Percentiles rank a stretch among this genome's conserved stretches.
These are phyloP conservation scores for Salix suchowensis DNA, from an alignment of 345 rosid species.

Conservation along the genomic window DNA sequence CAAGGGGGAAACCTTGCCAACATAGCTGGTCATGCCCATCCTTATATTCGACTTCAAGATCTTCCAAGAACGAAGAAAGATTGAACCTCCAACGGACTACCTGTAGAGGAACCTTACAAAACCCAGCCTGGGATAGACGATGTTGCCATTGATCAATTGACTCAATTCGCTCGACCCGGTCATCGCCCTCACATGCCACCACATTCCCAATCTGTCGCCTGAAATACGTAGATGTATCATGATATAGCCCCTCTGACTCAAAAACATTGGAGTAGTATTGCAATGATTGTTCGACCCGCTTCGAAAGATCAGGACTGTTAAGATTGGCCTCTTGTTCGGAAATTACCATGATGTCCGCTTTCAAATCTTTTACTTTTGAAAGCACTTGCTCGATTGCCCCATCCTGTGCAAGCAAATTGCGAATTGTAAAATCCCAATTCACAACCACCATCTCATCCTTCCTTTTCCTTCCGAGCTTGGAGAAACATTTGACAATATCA, in stretches of 20 bases:
- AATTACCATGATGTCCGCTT: not conserved
- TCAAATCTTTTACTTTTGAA: too few species aligned
- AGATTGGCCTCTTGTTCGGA: not conserved
- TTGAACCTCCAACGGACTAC: not conserved
- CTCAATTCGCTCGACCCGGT: conserved; percentile 45
- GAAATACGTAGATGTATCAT: too few species aligned
- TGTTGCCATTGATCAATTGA: conserved; percentile 55
- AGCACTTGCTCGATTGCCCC: conserved; percentile 43
- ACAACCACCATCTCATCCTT: conserved; percentile 64
- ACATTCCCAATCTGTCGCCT: not conserved
- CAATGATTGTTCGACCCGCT: not conserved
- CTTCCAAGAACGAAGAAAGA: too few species aligned
- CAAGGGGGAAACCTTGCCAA: too few species aligned
- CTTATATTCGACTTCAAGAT: too few species aligned
- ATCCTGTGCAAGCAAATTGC: conserved; percentile 41
- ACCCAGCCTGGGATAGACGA: conserved; percentile 52
- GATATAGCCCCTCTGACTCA: too few species aligned
- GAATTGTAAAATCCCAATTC: conserved; percentile 72
- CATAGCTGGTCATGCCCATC: too few species aligned
- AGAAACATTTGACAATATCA: conserved; percentile 65
- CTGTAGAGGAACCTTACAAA: conserved; percentile 12
- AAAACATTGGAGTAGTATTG: not conserved
- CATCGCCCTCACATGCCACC: conserved; percentile 21
- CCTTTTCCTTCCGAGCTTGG: conserved; percentile 32
- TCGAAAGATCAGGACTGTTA: too few species aligned